phyloP scores from a whole-genome alignment of 2,329 filamentous ascomycete genomes.

The Chalaropsis thielavioides region DNA sequence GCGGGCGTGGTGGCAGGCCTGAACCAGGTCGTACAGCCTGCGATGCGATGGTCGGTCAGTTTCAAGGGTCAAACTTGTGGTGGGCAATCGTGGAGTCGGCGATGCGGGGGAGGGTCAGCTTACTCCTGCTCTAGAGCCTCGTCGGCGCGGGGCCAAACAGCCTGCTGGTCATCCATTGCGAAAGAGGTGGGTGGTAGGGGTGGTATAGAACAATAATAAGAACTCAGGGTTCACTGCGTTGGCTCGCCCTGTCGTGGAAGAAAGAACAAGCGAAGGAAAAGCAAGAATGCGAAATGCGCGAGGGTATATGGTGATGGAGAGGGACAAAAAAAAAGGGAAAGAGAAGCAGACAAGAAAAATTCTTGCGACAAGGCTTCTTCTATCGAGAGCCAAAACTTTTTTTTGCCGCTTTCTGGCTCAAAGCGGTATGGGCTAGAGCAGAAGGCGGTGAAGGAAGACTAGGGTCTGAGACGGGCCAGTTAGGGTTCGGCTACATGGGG shows the following conservation, averaged over 20 bases:
- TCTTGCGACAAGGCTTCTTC: slow-evolving; percentile 15
- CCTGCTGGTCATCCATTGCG: slow-evolving; percentile 13
- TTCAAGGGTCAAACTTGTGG: too few species aligned
- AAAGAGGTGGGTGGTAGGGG: background rate
- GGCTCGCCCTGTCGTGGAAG: slow-evolving; percentile 37
- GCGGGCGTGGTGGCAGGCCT: slow-evolving; percentile 53
- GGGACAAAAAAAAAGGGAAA: background rate
- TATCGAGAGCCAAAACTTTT: slow-evolving; percentile 20
- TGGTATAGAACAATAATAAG: slow-evolving; percentile 22
- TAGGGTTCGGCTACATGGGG: background rate
- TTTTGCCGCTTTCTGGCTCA: slow-evolving; percentile 13
- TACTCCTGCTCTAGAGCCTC: slow-evolving; percentile 56
- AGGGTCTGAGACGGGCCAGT: background rate
- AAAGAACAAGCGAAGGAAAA: slow-evolving; percentile 17
- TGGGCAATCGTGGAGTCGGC: too few species aligned
- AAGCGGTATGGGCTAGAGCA: background rate
- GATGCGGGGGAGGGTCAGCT: background rate
- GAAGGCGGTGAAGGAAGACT: slow-evolving; percentile 8
- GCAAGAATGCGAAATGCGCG: slow-evolving; percentile 1
- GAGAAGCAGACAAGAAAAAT: slow-evolving; percentile 10
- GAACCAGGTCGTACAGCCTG: slow-evolving; percentile 60
- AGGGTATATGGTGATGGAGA: slow-evolving; percentile 17
- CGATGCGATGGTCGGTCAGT: background rate
- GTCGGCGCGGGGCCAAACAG: slow-evolving; percentile 60
- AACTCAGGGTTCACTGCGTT: slow-evolving; percentile 46